Percentiles rank a stretch among this genome's conserved stretches.
phyloP scores from a whole-genome alignment of 495 filamentous ascomycete genomes.

The Aspergillus affinis region DNA sequence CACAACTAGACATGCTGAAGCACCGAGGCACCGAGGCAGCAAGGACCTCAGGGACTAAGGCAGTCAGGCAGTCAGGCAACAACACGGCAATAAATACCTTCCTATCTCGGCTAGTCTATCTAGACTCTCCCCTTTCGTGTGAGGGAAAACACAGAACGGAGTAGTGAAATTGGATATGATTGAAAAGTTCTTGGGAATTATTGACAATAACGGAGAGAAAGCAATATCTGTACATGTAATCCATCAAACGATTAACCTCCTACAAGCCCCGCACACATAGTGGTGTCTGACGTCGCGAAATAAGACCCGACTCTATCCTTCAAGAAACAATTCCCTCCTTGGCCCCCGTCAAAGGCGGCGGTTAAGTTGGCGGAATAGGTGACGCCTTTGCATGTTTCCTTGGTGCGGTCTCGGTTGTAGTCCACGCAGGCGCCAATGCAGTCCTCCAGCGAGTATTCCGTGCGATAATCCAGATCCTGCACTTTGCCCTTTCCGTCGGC shows the following conservation, averaged over 20 bases:
- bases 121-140: too few relatives aligned
- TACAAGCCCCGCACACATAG: not conserved
- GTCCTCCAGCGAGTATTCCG: not conserved
- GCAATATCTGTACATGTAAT: not conserved
- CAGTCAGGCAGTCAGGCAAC: too few relatives aligned
- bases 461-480: not conserved
- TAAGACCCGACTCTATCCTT: not conserved
- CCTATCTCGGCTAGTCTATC: too few relatives aligned
- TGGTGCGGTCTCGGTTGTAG: not conserved
- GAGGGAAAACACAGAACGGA: too few relatives aligned
- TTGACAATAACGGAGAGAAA: too few relatives aligned
- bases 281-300: not conserved
- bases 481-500: not conserved
- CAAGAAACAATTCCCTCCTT: not conserved
- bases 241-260: not conserved
- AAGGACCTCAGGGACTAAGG: too few relatives aligned
- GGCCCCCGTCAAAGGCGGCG: not conserved
- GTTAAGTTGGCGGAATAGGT: not conserved
- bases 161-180: too few relatives aligned
- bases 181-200: too few relatives aligned
- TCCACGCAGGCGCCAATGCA: not conserved
- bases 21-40: too few relatives aligned
- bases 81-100: too few relatives aligned
- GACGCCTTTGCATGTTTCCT: not conserved
- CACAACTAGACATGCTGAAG: too few relatives aligned